Base-by-base conservation (phyloP, 2,329 filamentous ascomycete species). In the Albophoma yamanashiensis region DNA sequence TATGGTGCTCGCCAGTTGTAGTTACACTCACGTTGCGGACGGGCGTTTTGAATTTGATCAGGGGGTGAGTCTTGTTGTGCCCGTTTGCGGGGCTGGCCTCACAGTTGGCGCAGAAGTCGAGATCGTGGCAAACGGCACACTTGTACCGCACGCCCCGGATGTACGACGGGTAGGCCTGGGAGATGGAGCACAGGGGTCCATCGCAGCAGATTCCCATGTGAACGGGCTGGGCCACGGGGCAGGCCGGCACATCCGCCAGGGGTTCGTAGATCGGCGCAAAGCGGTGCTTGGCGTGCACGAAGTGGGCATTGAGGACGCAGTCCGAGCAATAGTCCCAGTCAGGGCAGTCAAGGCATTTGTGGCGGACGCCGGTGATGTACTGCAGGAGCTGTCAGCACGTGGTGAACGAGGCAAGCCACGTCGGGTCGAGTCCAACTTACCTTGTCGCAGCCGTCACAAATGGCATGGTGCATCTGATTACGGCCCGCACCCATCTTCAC, bases 271-370 rank as follows among this genome's bases (percentile, higher is more conserved):
- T 83, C 50, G 91, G 85, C 15, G 90, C 90, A 70, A 99, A 97
- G 65, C 92, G 89, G 74, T 99, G 94, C 60, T 83, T 81, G 22
- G 90, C 85, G 72, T 99, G 95, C 57, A 82, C 85, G 67, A 85
- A 81, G 62, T 76, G 74, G 53, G 90, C 88, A 65, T 81, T 84
- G 67, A 80, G 76, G 61, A 91, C 74, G 75, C 95, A 99, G 11
- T 84, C 79, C 31, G 82, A 81, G 79, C 94, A 99, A 77, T 90
- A 97, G 70, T 99, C 94, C 89, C 91, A 99, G 74, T 99, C 94
- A 52, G 95, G 94, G 79, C 94, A 99, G 72, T 91, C 88, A 64
- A 97, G 81, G 74, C 94, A 99, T 82, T 99, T 99, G 83, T 97
- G 89, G 67, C 94, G 93, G 60, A 96, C 82, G 67, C 94, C 95